Evolutionary conservation across 2,329 filamentous ascomycete genomes (phyloP).

Genomic region (Cercospora sp.): DNA sequence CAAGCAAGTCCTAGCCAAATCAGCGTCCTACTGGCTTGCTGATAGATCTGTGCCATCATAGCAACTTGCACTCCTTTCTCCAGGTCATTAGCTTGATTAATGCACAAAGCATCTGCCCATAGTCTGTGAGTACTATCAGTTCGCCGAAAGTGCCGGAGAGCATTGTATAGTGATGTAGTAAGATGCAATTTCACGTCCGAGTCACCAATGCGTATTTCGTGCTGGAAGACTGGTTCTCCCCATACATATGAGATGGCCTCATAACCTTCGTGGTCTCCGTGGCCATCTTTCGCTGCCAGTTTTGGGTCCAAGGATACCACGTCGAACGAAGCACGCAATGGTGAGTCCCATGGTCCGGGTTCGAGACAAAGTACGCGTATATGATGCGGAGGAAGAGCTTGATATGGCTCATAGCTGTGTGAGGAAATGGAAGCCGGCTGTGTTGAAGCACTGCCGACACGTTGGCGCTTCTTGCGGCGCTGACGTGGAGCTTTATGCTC

Average conservation of each 20-base stretch:
- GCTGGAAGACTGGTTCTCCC: background rate
- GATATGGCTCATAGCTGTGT: background rate
- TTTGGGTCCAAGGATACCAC: background rate
- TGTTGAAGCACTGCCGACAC: background rate
- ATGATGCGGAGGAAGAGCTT: background rate
- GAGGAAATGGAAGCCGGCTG: background rate
- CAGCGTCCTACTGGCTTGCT: background rate
- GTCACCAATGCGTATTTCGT: background rate
- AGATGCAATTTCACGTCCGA: background rate
- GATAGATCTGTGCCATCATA: conserved; percentile 1
- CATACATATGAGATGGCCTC: background rate
- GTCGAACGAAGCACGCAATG: background rate
- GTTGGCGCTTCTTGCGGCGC: background rate
- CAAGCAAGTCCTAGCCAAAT: background rate
- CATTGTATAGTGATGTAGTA: background rate
- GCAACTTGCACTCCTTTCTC: background rate
- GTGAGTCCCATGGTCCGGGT: background rate
- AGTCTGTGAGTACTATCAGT: background rate
- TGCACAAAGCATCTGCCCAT: background rate
- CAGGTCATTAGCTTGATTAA: background rate
- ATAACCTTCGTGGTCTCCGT: background rate
- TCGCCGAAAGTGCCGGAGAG: background rate
- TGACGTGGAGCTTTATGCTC: background rate
- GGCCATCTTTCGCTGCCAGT: background rate
- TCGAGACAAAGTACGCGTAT: background rate